Evolutionary conservation across 2,329 filamentous ascomycete species (phyloP).

Genomic region (Trichoderma simmonsii): DNA sequence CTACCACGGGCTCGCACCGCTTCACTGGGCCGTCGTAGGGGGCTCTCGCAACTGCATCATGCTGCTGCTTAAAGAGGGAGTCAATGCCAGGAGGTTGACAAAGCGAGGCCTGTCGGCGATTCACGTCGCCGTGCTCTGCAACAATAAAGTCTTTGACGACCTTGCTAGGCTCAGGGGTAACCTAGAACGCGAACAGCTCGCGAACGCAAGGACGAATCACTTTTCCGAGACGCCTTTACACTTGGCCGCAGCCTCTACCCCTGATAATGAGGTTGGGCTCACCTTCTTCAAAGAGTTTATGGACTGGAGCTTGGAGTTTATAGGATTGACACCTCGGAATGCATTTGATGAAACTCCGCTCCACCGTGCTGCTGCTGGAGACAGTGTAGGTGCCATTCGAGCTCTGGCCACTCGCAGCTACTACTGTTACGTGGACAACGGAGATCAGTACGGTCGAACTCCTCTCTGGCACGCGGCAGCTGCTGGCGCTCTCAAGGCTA

Average conservation of each 20-base stretch:
- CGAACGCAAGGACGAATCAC: not conserved
- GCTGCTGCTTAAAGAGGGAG: not conserved
- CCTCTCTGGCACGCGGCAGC: slow-evolving; percentile 15
- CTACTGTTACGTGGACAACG: not conserved
- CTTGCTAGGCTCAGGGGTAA: not conserved
- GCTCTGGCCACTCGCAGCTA: not conserved
- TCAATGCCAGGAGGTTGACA: not conserved
- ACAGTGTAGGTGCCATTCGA: not conserved
- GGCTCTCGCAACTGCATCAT: not conserved
- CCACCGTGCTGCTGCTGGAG: slow-evolving; percentile 6
- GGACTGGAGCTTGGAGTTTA: not conserved
- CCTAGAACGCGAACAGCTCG: not conserved
- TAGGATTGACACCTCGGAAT: not conserved
- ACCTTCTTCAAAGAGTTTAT: not conserved
- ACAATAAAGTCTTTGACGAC: not conserved
- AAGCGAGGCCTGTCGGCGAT: not conserved
- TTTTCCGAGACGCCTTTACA: slow-evolving; percentile 2
- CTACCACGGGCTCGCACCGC: not conserved
- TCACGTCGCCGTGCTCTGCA: slow-evolving; percentile 7
- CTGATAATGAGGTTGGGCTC: not conserved
- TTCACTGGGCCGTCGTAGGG: slow-evolving; percentile 14
- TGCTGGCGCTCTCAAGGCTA: not conserved
- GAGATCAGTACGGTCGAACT: slow-evolving; percentile 5
- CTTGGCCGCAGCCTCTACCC: slow-evolving; percentile 7
- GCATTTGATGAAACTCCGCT: slow-evolving; percentile 16